Evolutionary conservation across 1,139 yeast genomes (phyloP), one percentile per base, ranked within the genome.

Genomic region (Eremothecium cymbalariae): DNA sequence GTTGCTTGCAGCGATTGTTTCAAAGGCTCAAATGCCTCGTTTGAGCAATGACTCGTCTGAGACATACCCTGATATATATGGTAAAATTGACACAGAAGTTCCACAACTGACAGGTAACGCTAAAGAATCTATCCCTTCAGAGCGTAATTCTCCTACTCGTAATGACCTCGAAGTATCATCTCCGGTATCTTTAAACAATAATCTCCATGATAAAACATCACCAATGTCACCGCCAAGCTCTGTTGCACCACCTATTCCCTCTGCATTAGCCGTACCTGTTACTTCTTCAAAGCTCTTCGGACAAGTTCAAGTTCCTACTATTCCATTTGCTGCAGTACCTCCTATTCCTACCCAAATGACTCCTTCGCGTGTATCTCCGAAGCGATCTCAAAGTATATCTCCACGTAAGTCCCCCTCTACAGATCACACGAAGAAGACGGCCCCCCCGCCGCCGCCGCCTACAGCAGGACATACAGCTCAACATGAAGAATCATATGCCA

Each of bases 391-490:
- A 28, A 15, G 9, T n/a, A n/a, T n/a, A n/a, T n/a, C n/a, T n/a
- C 26, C 11, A 30, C n/a, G 11, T 33, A 29, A 4, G 25, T 25
- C 5, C 24, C 29, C 6, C 32, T 26, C 6, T 17, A 3, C 11
- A 21, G 28, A 21, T 11, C 13, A 13, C 19, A 8, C 11, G 11
- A 35, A 21, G 23, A 28, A 13, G 8, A 29, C 14, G 6, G 36
- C 36, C 4, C 40, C 30, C 3, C 30, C 30, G 4, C 30, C 30
- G 4, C 30, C 30, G 4, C 30, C 30, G 8, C 17, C 30, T n/a
- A 17, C 30, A 27, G n/a, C 25, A 7, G 13, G 13, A 23, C n/a
- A n/a, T n/a, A 23, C 25, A 8, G 8, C 25, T 23, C 8, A 12
- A 7, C 25, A 14, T 8, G 25, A 23, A 8, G 25, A 23, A 7